Base-by-base conservation (phyloP, 192 early-diverging fungal species). In the Coemansia sp. region DNA sequence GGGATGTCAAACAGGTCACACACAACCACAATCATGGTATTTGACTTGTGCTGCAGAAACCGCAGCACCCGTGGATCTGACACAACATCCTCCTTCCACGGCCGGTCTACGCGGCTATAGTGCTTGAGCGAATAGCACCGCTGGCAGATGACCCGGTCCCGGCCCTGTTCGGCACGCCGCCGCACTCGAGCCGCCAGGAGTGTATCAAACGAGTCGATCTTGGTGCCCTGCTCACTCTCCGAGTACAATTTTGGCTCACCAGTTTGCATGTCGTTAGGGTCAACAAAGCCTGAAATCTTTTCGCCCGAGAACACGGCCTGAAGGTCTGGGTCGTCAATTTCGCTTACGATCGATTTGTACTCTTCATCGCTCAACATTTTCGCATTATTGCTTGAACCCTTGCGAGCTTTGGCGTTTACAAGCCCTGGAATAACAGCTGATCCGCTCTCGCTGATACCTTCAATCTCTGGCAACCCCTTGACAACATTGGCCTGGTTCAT, bases 1-100 rank as follows among this genome's bases (percentile, higher is more conserved):
- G 89, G 90, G 23, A 91, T 83, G 65, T 92, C 90, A 42, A 80
- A 78, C 52, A 88, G 60, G 50, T 92, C 90, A 50, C 87, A 74
- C 3, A 92, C 82, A 26, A 78, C 66, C 2, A 92, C 75, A 1
- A 87, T 65, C 20, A 90, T 42, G 0, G 85, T 71, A 22, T 80
- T 71, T 10, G 75, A 22, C 57, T 77, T 82, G 48, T 83, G 85
- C 25, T 70, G 72, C 68, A 90, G 59, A 57, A 88, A 89, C 17
- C 65, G 59, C 8, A 88, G 67, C 7, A 79, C 80, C 15, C 78
- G 76, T 26, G 75, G 81, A 61, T 86, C 85, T 0, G 62, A 65
- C n/a, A 67, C 82, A 62, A 78, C 82, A 64, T 59, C 78, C 52
- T 75, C 74, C 67, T 75, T 85, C 78, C 79, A 86, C 8, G 69